Percentiles rank a stretch among this genome's conserved stretches.
Evolutionary conservation across 2,329 filamentous ascomycete species (phyloP).

Genomic region (Aspergillus arachidicola): DNA sequence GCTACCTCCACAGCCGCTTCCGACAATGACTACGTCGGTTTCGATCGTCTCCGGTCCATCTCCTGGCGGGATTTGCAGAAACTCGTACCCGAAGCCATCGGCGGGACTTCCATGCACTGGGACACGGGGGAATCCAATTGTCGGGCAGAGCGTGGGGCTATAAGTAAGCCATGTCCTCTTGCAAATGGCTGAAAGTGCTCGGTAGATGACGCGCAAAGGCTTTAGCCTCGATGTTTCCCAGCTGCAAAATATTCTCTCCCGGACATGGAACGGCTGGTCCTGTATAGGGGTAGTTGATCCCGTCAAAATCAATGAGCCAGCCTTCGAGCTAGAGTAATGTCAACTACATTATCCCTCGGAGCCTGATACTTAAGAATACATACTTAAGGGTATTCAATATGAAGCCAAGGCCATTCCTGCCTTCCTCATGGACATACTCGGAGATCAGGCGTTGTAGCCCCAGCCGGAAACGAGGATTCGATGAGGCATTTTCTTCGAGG

Average conservation of each 20-base stretch:
- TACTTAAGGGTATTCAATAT: conserved; percentile 59
- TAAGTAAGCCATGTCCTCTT: conserved; percentile 57
- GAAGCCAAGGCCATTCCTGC: conserved; percentile 52
- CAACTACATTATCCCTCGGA: not conserved
- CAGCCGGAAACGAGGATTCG: conserved; percentile 54
- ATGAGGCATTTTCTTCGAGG: conserved; percentile 51
- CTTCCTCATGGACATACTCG: conserved; percentile 51
- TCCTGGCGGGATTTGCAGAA: conserved; percentile 60
- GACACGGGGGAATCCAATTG: conserved; percentile 58
- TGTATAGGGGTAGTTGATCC: conserved; percentile 59
- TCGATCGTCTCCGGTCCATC: conserved; percentile 63
- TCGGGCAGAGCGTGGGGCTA: conserved; percentile 52
- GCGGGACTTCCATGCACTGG: conserved; percentile 56
- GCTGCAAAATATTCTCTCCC: conserved; percentile 55
- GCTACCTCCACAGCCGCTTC: conserved; percentile 82
- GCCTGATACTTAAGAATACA: conserved; percentile 16
- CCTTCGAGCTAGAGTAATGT: conserved; percentile 47
- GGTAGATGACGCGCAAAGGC: conserved; percentile 53
- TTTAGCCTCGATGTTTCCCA: conserved; percentile 59
- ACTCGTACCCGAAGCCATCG: conserved; percentile 58
- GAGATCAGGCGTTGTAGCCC: conserved; percentile 52
- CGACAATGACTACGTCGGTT: conserved; percentile 82
- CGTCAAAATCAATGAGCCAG: conserved; percentile 60
- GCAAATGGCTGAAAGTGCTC: conserved; percentile 52
- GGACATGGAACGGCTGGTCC: conserved; percentile 55